A percentile compares a stretch with the other conserved stretches of the same genome.
Evolutionary conservation across 2,329 filamentous ascomycete genomes (phyloP).

Genomic region (Mycosphaerella sp.): DNA sequence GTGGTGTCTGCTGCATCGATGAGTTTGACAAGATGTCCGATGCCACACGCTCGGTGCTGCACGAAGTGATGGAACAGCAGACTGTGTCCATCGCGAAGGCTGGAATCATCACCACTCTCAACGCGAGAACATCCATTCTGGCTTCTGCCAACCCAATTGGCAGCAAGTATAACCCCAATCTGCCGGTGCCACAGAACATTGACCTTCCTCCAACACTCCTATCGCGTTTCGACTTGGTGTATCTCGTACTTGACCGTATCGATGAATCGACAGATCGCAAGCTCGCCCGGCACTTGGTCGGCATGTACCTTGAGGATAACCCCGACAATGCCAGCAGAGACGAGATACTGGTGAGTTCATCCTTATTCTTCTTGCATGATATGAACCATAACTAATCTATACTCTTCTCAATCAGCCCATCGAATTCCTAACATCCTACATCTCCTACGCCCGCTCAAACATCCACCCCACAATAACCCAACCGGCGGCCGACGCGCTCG

Average conservation of each 20-base stretch:
- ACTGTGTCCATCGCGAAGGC: slow-evolving; percentile 73
- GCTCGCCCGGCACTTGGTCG: slow-evolving; percentile 83
- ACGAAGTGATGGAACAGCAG: slow-evolving; percentile 78
- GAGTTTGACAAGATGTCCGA: slow-evolving; percentile 79
- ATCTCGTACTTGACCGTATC: slow-evolving; percentile 88
- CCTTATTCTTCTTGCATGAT: slow-evolving; percentile 20
- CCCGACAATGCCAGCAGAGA: slow-evolving; percentile 73
- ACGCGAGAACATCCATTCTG: slow-evolving; percentile 89
- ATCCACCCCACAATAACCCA: slow-evolving; percentile 76
- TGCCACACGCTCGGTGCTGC: slow-evolving; percentile 63
- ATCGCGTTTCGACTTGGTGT: slow-evolving; percentile 94
- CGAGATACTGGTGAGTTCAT: slow-evolving; percentile 67
- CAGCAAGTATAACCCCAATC: slow-evolving; percentile 91
- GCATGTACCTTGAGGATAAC: slow-evolving; percentile 93
- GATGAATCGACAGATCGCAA: slow-evolving; percentile 86
- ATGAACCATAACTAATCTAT: slow-evolving; percentile 2
- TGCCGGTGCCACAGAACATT: slow-evolving; percentile 96
- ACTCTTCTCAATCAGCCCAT: slow-evolving; percentile 55
- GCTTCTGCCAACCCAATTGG: slow-evolving; percentile 97
- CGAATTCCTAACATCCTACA: slow-evolving; percentile 93
- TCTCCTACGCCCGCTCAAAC: slow-evolving; percentile 86
- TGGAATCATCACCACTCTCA: slow-evolving; percentile 79
- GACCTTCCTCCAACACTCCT: slow-evolving; percentile 91
- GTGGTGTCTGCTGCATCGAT: slow-evolving; percentile 71
- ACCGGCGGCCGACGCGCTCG: slow-evolving; percentile 74